Conservation (phyloP, 176 grass and related monocot species). For the Aegilops longissima region DNA sequence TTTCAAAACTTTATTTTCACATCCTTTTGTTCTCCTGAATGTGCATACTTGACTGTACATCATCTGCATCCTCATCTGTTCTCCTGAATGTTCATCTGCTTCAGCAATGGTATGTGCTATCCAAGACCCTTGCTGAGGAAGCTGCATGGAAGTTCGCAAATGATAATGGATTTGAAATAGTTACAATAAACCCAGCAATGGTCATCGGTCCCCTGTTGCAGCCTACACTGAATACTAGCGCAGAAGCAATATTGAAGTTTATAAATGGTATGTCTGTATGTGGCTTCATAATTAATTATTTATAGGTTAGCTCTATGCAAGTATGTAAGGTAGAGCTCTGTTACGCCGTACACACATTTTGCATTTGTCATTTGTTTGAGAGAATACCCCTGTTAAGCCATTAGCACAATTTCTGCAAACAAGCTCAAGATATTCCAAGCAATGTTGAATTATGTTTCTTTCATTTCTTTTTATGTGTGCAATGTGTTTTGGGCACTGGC, state of each 20-base stretch:
- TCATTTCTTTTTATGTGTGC: not conserved
- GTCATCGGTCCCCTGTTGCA: slow-evolving; percentile 66
- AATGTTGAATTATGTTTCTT: not conserved
- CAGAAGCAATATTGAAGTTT: slow-evolving; percentile 54
- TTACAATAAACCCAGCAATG: slow-evolving; percentile 67
- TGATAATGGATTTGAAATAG: slow-evolving; percentile 52
- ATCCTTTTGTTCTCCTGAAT: not conserved
- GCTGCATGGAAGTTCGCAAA: slow-evolving; percentile 66
- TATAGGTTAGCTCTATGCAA: not conserved
- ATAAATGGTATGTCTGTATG: slow-evolving; percentile 54
- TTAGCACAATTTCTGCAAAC: not conserved
- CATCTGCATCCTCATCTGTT: not conserved
- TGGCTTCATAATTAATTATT: not conserved
- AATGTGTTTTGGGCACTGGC: not conserved
- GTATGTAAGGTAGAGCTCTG: not conserved
- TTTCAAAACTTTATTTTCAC: not conserved
- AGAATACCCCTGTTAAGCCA: not conserved
- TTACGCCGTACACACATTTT: not conserved
- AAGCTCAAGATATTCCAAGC: not conserved
- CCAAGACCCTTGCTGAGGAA: slow-evolving; percentile 64
- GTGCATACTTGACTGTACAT: not conserved
- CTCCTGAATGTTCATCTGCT: not conserved
- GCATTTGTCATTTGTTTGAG: not conserved
- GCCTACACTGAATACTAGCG: slow-evolving; percentile 62
- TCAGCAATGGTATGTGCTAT: slow-evolving; percentile 66